Conservation (phyloP, 2,329 filamentous ascomycete genomes). For the Aspergillus candidus region DNA sequence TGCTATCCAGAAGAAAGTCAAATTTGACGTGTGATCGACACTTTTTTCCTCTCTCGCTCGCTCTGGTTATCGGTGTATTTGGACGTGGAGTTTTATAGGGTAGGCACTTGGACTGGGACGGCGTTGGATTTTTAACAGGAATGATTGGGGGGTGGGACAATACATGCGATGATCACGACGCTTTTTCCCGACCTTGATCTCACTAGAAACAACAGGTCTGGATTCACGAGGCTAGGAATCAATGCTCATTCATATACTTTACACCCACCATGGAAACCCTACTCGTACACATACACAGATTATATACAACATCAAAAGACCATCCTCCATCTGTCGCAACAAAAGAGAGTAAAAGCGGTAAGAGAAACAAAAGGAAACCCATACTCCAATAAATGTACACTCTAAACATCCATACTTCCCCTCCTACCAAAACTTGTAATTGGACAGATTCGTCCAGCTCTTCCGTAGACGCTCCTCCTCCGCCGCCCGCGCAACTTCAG, state of each 20-base stretch:
- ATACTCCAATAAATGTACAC: conserved; percentile 23
- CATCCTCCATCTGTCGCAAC: conserved; percentile 1
- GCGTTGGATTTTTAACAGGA: neutral
- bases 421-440: conserved; percentile 46
- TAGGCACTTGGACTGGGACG: neutral
- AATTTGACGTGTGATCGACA: conserved; percentile 29
- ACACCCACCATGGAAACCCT: conserved; percentile 5
- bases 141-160: no score
- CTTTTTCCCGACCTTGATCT: neutral
- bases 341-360: conserved; percentile 11
- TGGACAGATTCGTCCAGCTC: conserved; percentile 40
- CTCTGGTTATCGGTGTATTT: neutral
- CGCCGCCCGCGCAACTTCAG: conserved; percentile 30
- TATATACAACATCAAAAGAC: no score
- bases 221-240: conserved; percentile 11
- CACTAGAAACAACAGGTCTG: conserved; percentile 6
- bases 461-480: conserved; percentile 38
- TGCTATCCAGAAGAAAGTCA: conserved; percentile 36
- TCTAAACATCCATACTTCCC: neutral
- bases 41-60: neutral
- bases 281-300: no score
- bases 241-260: conserved; percentile 12
- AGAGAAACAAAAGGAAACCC: conserved; percentile 11
- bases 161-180: no score
- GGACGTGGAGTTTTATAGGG: no score